Evolutionary conservation across 2,329 filamentous ascomycete genomes (phyloP).

Genomic region (Neofusicoccum parvum): DNA sequence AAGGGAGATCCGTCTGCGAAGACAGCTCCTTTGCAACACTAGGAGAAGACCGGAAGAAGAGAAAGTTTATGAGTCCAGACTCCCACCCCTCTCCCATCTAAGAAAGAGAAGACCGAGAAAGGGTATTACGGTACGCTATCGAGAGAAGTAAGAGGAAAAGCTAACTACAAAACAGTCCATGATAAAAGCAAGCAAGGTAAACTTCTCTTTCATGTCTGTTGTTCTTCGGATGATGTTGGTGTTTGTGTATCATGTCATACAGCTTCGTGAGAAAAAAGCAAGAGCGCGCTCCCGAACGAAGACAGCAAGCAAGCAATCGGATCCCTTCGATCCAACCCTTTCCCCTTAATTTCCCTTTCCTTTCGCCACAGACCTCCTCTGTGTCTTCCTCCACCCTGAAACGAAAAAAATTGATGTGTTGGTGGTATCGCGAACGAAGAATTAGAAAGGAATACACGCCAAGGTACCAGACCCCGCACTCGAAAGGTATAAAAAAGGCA

Average conservation of each 20-base stretch:
- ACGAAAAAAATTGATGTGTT: neutral
- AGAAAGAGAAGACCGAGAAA: neutral
- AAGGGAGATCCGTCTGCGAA: too few species aligned
- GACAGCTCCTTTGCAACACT: too few species aligned
- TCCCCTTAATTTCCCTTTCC: neutral
- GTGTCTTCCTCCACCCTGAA: neutral
- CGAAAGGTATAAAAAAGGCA: neutral
- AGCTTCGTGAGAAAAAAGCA: constrained; percentile 5
- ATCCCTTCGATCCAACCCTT: neutral
- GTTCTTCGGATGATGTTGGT: neutral
- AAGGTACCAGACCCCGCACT: constrained; percentile 9
- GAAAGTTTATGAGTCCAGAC: neutral
- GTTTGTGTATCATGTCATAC: constrained; percentile 19
- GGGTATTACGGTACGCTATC: neutral
- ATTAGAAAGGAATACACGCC: constrained; percentile 7
- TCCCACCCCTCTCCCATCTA: too few species aligned
- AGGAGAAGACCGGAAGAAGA: neutral
- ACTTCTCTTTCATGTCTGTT: constrained; percentile 10
- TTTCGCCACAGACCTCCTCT: neutral
- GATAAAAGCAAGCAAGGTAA: neutral
- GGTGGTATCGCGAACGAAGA: constrained; percentile 16
- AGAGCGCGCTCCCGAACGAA: neutral
- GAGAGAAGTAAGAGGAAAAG: neutral
- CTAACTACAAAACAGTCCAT: neutral
- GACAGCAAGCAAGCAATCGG: neutral